Conservation (phyloP, 1,139 yeast species). For the Casaregolazyma lundiana region DNA sequence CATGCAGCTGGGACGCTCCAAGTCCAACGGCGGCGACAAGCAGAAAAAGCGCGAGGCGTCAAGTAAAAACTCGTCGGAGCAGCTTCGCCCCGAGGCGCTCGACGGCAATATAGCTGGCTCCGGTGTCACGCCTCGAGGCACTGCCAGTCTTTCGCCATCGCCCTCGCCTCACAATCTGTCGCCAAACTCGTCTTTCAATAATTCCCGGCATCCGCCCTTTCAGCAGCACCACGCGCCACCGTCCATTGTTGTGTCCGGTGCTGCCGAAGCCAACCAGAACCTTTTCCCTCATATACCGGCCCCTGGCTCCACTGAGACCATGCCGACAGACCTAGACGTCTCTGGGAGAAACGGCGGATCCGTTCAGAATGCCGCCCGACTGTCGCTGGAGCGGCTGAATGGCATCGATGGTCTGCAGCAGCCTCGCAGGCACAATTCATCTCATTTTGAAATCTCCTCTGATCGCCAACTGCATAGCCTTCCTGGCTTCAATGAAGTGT, state of each 20-base stretch:
- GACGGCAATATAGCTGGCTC: conserved; percentile 14
- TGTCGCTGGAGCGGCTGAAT: conserved; percentile 35
- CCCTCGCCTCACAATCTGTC: conserved; percentile 4
- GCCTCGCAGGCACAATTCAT: conserved; percentile 91
- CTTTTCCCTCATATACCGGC: conserved; percentile 28
- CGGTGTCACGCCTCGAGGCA: conserved; percentile 6
- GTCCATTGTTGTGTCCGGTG: conserved; percentile 9
- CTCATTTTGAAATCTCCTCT: conserved; percentile 75
- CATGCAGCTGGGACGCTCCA: conserved; percentile 28
- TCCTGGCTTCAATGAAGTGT: conserved; percentile 87
- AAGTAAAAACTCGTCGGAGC: conserved; percentile 11
- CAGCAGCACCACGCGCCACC: conserved; percentile 10
- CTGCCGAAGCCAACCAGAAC: conserved; percentile 6
- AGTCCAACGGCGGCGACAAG: conserved; percentile 26
- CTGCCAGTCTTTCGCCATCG: conserved; percentile 10
- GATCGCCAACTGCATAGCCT: conserved; percentile 74
- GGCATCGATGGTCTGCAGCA: conserved; percentile 60
- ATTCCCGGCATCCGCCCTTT: not conserved
- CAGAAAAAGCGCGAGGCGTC: conserved; percentile 11
- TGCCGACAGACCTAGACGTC: conserved; percentile 36
- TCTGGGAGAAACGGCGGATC: conserved; percentile 12
- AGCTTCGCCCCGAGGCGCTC: conserved; percentile 22
- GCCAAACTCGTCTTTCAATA: conserved; percentile 3
- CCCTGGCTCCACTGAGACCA: conserved; percentile 37
- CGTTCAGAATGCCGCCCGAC: conserved; percentile 20